Percentiles rank a stretch among this genome's conserved stretches.
Conservation (phyloP, 257 asterid species). For the Cordia subcordata region DNA sequence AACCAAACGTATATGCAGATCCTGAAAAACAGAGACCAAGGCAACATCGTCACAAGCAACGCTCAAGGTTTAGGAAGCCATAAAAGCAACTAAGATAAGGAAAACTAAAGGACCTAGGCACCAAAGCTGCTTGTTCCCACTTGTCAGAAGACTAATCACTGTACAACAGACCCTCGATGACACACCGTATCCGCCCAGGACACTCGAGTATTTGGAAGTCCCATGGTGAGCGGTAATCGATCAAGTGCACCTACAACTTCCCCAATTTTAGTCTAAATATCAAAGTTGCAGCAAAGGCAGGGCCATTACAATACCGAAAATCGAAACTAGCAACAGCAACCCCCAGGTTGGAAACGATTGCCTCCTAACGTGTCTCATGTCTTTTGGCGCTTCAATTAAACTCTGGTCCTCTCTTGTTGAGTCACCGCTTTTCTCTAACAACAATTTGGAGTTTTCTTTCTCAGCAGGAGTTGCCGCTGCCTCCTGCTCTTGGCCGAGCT, state of each 20-base stretch:
- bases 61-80: background rate
- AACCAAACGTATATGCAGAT: no score
- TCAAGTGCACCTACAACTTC: background rate
- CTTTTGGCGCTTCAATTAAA: constrained; percentile 36
- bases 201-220: background rate
- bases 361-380: constrained; percentile 39
- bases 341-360: constrained; percentile 69
- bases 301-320: constrained; percentile 82
- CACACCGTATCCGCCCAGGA: background rate
- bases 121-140: background rate
- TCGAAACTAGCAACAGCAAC: constrained; percentile 51
- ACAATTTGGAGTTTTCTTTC: constrained; percentile 29
- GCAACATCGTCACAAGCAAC: background rate
- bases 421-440: constrained; percentile 37
- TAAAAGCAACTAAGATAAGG: background rate
- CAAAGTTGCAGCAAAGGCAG: constrained; percentile 70
- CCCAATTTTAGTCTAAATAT: background rate
- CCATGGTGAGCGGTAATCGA: background rate
- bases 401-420: constrained; percentile 31
- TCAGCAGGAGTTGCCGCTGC: constrained; percentile 27
- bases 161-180: background rate
- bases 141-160: background rate
- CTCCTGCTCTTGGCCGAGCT: constrained; percentile 40
- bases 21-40: background rate
- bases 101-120: background rate